These are phyloP conservation scores for Hymenoscyphus repandus DNA, from an alignment of 2,329 filamentous ascomycete genomes.

Conservation along the genomic window DNA sequence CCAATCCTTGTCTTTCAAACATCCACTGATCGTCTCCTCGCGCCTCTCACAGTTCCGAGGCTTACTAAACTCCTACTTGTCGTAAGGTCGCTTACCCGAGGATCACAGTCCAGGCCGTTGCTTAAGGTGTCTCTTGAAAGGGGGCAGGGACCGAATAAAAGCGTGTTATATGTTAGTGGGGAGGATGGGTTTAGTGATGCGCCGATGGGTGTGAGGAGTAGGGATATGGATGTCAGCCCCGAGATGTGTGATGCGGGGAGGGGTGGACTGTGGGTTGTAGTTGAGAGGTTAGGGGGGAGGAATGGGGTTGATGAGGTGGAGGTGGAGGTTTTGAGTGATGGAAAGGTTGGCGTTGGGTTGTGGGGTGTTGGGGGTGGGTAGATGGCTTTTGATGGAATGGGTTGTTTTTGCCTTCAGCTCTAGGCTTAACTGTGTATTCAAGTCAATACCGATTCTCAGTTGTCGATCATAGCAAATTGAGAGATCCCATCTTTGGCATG, in stretches of 20 bases:
- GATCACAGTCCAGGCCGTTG: slow-evolving; percentile 34
- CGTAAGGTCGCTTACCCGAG: slow-evolving; percentile 29
- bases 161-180: slow-evolving; percentile 59
- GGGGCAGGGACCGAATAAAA: slow-evolving; percentile 64
- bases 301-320: slow-evolving; percentile 43
- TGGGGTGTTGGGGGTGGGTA: slow-evolving; percentile 27
- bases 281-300: slow-evolving; percentile 66
- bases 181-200: slow-evolving; percentile 71
- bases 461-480: too few relatives aligned
- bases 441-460: too few relatives aligned
- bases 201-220: slow-evolving; percentile 59
- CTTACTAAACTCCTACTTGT: slow-evolving; percentile 23
- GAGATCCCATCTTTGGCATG: too few relatives aligned
- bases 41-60: slow-evolving; percentile 22
- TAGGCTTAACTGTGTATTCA: too few relatives aligned
- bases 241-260: slow-evolving; percentile 42
- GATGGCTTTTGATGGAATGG: not conserved
- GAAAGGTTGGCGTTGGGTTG: slow-evolving; percentile 27
- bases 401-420: too few relatives aligned
- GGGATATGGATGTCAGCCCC: slow-evolving; percentile 70
- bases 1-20: slow-evolving; percentile 44
- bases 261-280: slow-evolving; percentile 69
- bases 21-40: slow-evolving; percentile 44
- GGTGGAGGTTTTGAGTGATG: slow-evolving; percentile 43
- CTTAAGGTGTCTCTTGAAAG: slow-evolving; percentile 69